A percentile compares a stretch with the other conserved stretches of the same genome.
These are phyloP conservation scores for Novymonas esmeraldas DNA, from an alignment of 208 protist species.

Conservation along the genomic window DNA sequence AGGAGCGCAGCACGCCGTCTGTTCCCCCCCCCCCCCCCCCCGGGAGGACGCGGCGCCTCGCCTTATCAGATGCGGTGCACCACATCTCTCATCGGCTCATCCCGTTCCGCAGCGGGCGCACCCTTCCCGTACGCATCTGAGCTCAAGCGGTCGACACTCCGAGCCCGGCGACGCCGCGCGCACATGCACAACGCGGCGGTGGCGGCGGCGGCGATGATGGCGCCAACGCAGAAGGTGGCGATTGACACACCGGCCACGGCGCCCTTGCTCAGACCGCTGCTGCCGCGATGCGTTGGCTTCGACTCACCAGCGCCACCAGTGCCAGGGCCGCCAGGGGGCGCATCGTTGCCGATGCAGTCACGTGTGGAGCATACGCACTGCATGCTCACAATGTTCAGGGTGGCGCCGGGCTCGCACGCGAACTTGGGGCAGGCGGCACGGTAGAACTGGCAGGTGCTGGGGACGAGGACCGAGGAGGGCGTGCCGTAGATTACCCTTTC, in stretches of 20 bases:
- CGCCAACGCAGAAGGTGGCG: constrained; percentile 32
- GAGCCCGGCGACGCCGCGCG: background rate
- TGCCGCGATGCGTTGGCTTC: background rate
- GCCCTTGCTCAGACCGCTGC: constrained; percentile 20
- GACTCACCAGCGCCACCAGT: background rate
- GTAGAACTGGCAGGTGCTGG: constrained; percentile 38
- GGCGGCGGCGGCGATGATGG: constrained; percentile 17
- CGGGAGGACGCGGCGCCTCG: too few species aligned
- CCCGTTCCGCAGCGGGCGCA: background rate
- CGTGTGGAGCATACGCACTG: constrained; percentile 35
- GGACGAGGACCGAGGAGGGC: constrained; percentile 12
- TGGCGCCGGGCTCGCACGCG: constrained; percentile 28
- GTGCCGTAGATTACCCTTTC: constrained; percentile 18
- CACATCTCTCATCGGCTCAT: background rate
- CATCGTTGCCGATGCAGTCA: constrained; percentile 7
- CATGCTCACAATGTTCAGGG: constrained; percentile 26
- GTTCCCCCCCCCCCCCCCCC: too few species aligned
- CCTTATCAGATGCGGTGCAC: too few species aligned
- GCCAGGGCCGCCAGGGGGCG: background rate
- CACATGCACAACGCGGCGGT: constrained; percentile 24
- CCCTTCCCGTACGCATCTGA: background rate
- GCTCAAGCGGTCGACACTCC: background rate
- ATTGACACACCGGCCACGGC: constrained; percentile 32
- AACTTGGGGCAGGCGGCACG: constrained; percentile 29
- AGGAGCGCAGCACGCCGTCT: too few species aligned